These are phyloP conservation scores for Panicum hallii DNA, from an alignment of 202 grass and related monocot genomes.

Conservation along the genomic window DNA sequence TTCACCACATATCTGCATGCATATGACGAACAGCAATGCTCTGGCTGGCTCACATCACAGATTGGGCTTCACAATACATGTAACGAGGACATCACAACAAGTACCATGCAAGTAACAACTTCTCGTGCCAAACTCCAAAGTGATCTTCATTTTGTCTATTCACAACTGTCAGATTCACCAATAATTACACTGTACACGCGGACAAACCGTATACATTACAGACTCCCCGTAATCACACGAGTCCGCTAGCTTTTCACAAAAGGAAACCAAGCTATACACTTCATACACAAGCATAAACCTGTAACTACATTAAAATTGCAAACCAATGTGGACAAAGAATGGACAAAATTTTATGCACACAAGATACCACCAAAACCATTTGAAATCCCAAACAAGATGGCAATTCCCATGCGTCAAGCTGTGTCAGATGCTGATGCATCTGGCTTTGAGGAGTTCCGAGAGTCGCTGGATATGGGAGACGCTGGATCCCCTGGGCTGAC, in stretches of 20 bases:
- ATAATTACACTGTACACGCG: neutral
- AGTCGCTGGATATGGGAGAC: constrained; percentile 23
- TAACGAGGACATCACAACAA: too few species aligned
- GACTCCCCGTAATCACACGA: neutral
- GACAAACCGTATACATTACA: neutral
- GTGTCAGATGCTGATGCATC: constrained; percentile 2
- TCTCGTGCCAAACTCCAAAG: too few species aligned
- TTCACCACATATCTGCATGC: too few species aligned
- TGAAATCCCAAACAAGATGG: constrained; percentile 22
- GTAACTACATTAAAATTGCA: constrained; percentile 29
- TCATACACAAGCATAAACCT: constrained; percentile 31
- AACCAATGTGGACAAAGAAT: constrained; percentile 15
- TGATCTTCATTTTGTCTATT: neutral
- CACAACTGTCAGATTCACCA: neutral
- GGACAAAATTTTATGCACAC: constrained; percentile 44
- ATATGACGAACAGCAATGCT: too few species aligned
- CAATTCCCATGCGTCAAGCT: neutral
- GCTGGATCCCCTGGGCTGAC: neutral
- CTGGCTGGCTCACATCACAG: too few species aligned
- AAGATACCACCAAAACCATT: constrained; percentile 3
- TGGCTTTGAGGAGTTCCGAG: neutral
- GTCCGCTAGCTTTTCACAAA: neutral
- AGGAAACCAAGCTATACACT: constrained; percentile 5
- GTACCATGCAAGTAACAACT: too few species aligned
- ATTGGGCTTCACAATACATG: neutral